Conservation (phyloP, 73 alveolate species). For the Blepharisma japonicum region DNA sequence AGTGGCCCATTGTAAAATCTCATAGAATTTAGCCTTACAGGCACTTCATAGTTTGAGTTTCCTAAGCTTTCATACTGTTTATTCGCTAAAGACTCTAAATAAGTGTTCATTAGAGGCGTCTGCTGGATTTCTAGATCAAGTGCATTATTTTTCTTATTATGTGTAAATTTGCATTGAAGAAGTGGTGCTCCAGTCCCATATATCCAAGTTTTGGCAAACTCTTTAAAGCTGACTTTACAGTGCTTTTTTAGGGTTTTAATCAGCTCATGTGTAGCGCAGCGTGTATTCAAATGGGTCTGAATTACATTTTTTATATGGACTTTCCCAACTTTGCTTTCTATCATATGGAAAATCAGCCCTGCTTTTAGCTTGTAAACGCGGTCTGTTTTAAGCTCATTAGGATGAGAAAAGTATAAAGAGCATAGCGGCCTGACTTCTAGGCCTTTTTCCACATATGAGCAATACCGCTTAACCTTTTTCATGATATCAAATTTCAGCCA, state of each 20-base stretch:
- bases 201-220: conserved; percentile 47
- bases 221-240: conserved; percentile 41
- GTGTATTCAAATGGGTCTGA: conserved; percentile 14
- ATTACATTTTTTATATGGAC: conserved; percentile 39
- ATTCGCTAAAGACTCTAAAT: conserved; percentile 8
- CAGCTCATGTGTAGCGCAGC: conserved; percentile 32
- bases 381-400: conserved; percentile 45
- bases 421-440: conserved; percentile 46
- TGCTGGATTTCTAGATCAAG: conserved; percentile 35
- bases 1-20: conserved; percentile 46
- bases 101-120: conserved; percentile 34
- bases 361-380: background rate
- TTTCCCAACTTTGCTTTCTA: conserved; percentile 48
- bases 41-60: conserved; percentile 31
- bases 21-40: conserved; percentile 36
- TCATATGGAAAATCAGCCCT: conserved; percentile 55
- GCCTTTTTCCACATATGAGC: conserved; percentile 43
- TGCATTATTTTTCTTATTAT: conserved; percentile 50
- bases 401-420: conserved; percentile 32
- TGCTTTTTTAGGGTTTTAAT: conserved; percentile 35
- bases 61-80: background rate
- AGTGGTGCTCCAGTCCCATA: conserved; percentile 47
- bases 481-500: conserved; percentile 40
- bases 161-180: conserved; percentile 35
- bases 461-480: conserved; percentile 37